Percentiles rank a stretch among this genome's conserved stretches.
These are phyloP conservation scores for Entamoeba histolytica DNA, from an alignment of 208 protist species.

Conservation along the genomic window DNA sequence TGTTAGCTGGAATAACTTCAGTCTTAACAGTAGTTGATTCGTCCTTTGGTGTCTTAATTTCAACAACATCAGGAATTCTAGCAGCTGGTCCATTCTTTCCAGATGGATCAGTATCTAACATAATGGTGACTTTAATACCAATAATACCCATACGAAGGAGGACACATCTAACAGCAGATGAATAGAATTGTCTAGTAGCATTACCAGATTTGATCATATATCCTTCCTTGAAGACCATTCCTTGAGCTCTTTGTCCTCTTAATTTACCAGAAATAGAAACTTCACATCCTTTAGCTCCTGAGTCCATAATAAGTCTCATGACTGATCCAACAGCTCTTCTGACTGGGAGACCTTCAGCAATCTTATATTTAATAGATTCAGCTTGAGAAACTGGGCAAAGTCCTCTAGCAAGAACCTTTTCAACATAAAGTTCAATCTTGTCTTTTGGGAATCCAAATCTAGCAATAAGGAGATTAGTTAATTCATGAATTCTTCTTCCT, in stretches of 20 bases:
- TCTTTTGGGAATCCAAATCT: constrained; percentile 78
- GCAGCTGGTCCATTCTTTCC: neutral
- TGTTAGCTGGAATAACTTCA: neutral
- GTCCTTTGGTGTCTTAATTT: neutral
- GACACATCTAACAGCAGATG: constrained; percentile 77
- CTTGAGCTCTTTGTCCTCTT: constrained; percentile 88
- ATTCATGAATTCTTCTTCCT: constrained; percentile 78
- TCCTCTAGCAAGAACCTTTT: constrained; percentile 75
- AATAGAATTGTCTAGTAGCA: constrained; percentile 65
- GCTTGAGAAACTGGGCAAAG: constrained; percentile 74
- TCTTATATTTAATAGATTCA: constrained; percentile 88
- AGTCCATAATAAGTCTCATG: constrained; percentile 90
- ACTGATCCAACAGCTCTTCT: constrained; percentile 87
- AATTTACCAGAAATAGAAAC: constrained; percentile 94
- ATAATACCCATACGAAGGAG: constrained; percentile 84
- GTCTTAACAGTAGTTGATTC: neutral
- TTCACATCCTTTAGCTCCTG: constrained; percentile 85
- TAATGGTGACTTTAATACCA: constrained; percentile 92
- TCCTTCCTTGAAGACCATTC: constrained; percentile 95
- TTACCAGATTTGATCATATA: constrained; percentile 91
- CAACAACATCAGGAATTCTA: neutral
- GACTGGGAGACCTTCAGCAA: constrained; percentile 82
- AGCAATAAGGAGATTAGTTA: constrained; percentile 86
- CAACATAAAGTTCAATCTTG: constrained; percentile 77
- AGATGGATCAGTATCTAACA: constrained; percentile 58